Base-by-base conservation (phyloP, 2,329 filamentous ascomycete species). In the Monosporascus sp. region DNA sequence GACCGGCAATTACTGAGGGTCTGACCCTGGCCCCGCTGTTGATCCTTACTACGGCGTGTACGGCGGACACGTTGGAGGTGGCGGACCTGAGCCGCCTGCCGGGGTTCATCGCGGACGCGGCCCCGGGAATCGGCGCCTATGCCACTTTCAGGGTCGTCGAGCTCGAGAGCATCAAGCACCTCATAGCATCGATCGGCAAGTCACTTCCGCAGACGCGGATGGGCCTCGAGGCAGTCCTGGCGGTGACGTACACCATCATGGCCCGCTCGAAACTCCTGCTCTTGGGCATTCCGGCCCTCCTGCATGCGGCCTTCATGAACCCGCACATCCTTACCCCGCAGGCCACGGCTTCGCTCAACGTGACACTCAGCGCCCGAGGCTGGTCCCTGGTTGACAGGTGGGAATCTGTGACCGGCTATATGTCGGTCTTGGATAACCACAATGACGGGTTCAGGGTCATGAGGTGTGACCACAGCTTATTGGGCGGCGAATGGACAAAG, bases 381-480 rank as follows among this genome's bases (percentile, higher is more conserved):
- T 97, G 87, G 80, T 80, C 82, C 1, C 72, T 97, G 1, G 68
- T 97, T 45, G 92, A 91, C 48, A 85, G 94, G 11, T 79, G 82
- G 59, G 94, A 97, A 70, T 96, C 91, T 0, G 71, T 88, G 48
- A 97, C 94, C 0, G 94, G 94, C 7, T 97, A 99, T 66, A 78
- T 99, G 44, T 96, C 93, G 0, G 89, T 99, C 1, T 68, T 97
- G 25, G 89, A 99, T 60, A 94, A 85, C 66, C 67, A 78, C 7
- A 72, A 85, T 5, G 77, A 83, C 39, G 81, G 85, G 1, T 97
- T 89, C 71, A 82, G 91, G 2, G 83, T 92, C 17, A 82, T 99
- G 78, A 84, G 94, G 55, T 97, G 91, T 68, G 94, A 97, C 64
- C 94, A 99, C 70, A 96, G 91, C 64, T 78, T 99, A 35, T 79